These are phyloP conservation scores for Agrocybe chaxingu DNA, from an alignment of 768 basidiomycete genomes.

Conservation along the genomic window DNA sequence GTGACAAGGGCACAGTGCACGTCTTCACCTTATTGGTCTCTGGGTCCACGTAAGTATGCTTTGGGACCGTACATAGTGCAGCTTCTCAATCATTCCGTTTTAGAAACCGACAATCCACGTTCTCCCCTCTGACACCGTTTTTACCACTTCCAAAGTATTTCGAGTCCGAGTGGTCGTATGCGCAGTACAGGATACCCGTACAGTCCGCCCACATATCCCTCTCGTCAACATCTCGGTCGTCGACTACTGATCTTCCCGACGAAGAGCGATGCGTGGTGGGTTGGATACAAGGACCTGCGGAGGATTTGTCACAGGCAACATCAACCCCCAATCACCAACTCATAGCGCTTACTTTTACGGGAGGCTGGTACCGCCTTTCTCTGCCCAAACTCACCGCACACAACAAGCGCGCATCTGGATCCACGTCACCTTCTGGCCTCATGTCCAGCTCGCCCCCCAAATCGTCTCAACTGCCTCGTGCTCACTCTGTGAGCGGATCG, in stretches of 20 bases:
- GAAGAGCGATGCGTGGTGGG: slow-evolving; percentile 86
- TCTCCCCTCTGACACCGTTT: slow-evolving; percentile 77
- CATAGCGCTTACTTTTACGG: slow-evolving; percentile 80
- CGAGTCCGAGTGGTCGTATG: slow-evolving; percentile 95
- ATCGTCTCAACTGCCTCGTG: slow-evolving; percentile 23
- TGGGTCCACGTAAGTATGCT: slow-evolving; percentile 57
- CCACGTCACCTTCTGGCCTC: slow-evolving; percentile 2
- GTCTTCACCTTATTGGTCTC: slow-evolving; percentile 74
- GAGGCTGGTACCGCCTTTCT: slow-evolving; percentile 89
- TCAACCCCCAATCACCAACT: slow-evolving; percentile 62
- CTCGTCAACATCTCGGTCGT: slow-evolving; percentile 61
- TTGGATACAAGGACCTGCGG: slow-evolving; percentile 64
- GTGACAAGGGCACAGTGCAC: slow-evolving; percentile 94
- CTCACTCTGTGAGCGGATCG: slow-evolving; percentile 53
- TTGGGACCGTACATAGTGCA: background rate
- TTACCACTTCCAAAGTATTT: slow-evolving; percentile 88
- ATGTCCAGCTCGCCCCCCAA: slow-evolving; percentile 42
- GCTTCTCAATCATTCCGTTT: slow-evolving; percentile 3
- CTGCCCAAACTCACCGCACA: slow-evolving; percentile 40
- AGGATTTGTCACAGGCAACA: slow-evolving; percentile 26
- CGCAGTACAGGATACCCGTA: slow-evolving; percentile 84
- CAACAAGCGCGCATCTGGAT: slow-evolving; percentile 13
- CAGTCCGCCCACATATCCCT: slow-evolving; percentile 82
- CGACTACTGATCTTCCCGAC: slow-evolving; percentile 61
- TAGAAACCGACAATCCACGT: slow-evolving; percentile 82